Percentiles rank a stretch among this genome's conserved stretches.
Evolutionary conservation across 208 protist genomes (phyloP).

Genomic region (Acanthamoeba triangularis): DNA sequence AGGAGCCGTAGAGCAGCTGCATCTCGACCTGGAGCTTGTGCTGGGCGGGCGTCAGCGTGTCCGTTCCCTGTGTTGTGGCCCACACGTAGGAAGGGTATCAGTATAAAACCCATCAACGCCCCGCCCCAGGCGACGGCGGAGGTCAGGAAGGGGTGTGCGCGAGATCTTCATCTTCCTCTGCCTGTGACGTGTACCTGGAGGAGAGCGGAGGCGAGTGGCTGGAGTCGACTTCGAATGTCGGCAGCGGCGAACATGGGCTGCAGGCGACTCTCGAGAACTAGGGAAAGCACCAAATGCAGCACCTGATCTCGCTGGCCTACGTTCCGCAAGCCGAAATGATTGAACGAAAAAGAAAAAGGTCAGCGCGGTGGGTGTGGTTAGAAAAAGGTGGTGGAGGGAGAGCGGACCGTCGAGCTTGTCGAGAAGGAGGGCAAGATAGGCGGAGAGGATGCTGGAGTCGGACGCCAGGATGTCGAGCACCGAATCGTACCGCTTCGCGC

Average conservation of each 20-base stretch:
- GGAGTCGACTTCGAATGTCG: neutral
- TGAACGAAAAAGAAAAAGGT: too few species aligned
- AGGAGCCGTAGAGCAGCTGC: constrained; percentile 53
- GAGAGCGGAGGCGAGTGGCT: neutral
- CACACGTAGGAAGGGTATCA: neutral
- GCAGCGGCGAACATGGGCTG: neutral
- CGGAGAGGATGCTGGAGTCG: neutral
- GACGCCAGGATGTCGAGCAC: neutral
- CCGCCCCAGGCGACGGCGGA: neutral
- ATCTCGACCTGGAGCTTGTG: constrained; percentile 54
- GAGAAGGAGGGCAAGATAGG: constrained; percentile 2
- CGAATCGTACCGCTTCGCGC: neutral
- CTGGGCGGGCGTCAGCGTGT: neutral
- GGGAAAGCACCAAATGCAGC: neutral
- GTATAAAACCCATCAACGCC: neutral
- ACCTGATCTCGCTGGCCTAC: constrained; percentile 8
- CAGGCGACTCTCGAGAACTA: neutral
- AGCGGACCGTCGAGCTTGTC: neutral
- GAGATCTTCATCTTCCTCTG: neutral
- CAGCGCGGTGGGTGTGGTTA: neutral
- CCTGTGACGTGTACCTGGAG: neutral
- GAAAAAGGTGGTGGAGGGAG: neutral
- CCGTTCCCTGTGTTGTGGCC: neutral
- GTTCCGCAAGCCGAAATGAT: neutral
- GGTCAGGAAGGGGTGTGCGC: too few species aligned